A percentile compares a stretch with the other conserved stretches of the same genome.
Conservation (phyloP, 441 rosid species). For the Populus hybrid region DNA sequence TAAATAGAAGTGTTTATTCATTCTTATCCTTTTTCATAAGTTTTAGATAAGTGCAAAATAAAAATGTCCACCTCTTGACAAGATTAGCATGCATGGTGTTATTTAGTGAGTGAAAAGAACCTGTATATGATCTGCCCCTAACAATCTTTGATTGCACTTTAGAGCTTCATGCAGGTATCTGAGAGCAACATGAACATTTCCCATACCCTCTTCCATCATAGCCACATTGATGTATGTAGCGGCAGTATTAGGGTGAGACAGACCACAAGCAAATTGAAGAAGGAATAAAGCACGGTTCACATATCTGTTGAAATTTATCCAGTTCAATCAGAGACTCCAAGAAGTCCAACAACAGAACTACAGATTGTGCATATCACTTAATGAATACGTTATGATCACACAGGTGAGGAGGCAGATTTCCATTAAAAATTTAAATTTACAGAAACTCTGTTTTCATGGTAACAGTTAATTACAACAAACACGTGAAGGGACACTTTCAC, state of each 20-base stretch:
- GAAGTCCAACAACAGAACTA: conserved; percentile 10
- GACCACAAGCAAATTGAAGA: conserved; percentile 54
- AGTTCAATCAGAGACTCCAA: conserved; percentile 15
- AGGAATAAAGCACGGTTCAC: conserved; percentile 58
- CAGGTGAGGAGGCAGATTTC: not conserved
- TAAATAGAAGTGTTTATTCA: conserved; percentile 8
- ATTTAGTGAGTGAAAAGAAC: conserved; percentile 20
- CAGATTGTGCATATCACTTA: not conserved
- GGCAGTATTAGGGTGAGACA: conserved; percentile 59
- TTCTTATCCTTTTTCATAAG: not conserved
- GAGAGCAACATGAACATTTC: conserved; percentile 57
- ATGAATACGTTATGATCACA: not conserved
- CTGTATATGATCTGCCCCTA: conserved; percentile 61
- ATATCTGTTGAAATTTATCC: conserved; percentile 37
- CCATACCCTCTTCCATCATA: conserved; percentile 68
- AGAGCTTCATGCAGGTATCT: conserved; percentile 62
- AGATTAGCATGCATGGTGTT: not conserved
- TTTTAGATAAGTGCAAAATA: not conserved
- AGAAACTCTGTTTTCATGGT: conserved; percentile 4
- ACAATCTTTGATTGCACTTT: conserved; percentile 54
- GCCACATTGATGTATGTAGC: conserved; percentile 60
- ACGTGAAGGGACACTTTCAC: not conserved
- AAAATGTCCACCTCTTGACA: too few species aligned
- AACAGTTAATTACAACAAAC: not conserved
- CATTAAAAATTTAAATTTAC: not conserved